A percentile compares a stretch with the other conserved stretches of the same genome.
phyloP scores from a whole-genome alignment of 2,329 filamentous ascomycete species.

The Calonectria hawksworthii region DNA sequence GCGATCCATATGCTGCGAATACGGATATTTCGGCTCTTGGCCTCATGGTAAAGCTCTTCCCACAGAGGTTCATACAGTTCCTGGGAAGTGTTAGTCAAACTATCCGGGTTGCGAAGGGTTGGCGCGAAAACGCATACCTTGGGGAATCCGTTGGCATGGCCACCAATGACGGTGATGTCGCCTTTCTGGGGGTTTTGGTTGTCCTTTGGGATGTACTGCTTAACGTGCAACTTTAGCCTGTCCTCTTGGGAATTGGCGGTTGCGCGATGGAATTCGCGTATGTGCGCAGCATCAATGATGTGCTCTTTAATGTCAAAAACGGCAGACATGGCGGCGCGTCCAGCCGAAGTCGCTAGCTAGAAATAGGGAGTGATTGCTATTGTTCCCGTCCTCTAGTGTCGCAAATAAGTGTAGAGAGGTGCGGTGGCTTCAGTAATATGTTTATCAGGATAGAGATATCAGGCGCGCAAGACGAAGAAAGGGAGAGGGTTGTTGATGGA shows the following conservation, averaged over 20 bases:
- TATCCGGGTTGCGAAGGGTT: background rate
- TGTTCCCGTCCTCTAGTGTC: background rate
- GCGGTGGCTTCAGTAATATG: background rate
- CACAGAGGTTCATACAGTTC: constrained; percentile 94
- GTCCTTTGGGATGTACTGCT: constrained; percentile 87
- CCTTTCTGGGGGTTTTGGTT: constrained; percentile 78
- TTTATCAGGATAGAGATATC: background rate
- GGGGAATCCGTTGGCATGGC: constrained; percentile 92
- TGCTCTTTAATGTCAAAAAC: constrained; percentile 80
- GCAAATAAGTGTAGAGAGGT: background rate
- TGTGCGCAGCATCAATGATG: constrained; percentile 79
- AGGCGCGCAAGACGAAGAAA: background rate
- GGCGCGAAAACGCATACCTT: constrained; percentile 71
- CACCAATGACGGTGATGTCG: constrained; percentile 87
- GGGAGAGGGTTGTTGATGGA: background rate
- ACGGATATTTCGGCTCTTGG: constrained; percentile 71
- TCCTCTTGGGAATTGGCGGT: constrained; percentile 82
- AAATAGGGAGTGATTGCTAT: background rate
- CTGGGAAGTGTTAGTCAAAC: constrained; percentile 55
- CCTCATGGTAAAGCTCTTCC: constrained; percentile 79
- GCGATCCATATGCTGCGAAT: constrained; percentile 92
- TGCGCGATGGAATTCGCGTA: constrained; percentile 84
- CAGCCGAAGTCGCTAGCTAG: background rate
- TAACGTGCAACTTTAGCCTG: constrained; percentile 79
- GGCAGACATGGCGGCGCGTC: constrained; percentile 36